Percentiles rank a stretch among this genome's conserved stretches.
Evolutionary conservation across 1,284 basidiomycete genomes (phyloP).

Genomic region (Leccinum fallax): DNA sequence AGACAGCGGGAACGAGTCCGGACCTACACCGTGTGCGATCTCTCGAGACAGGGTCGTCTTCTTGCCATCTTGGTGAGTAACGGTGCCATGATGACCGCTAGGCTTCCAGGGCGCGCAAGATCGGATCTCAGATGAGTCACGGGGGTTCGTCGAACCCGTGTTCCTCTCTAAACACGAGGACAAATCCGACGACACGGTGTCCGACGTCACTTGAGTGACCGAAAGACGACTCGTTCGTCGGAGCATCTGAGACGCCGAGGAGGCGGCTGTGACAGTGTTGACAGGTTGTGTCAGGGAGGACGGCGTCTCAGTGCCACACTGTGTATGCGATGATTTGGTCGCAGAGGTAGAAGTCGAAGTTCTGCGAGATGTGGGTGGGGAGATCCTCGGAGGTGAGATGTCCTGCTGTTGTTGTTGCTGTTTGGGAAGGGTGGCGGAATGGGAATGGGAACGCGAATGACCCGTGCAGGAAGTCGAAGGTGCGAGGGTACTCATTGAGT

Average conservation of each 20-base stretch:
- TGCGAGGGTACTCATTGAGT: slow-evolving; percentile 32
- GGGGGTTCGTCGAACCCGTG: slow-evolving; percentile 1
- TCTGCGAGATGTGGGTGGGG: slow-evolving; percentile 25
- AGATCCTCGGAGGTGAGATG: slow-evolving; percentile 19
- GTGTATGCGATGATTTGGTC: slow-evolving; percentile 3
- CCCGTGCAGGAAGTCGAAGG: slow-evolving; percentile 30
- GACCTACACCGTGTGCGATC: slow-evolving; percentile 5
- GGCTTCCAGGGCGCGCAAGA: slow-evolving; percentile 10
- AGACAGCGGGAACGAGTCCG: slow-evolving; percentile 7
- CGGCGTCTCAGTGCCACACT: slow-evolving; percentile 13
- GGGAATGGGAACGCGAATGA: slow-evolving; percentile 24
- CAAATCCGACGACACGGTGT: slow-evolving; percentile 10
- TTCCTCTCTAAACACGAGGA: slow-evolving; percentile 9
- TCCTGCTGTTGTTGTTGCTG: slow-evolving; percentile 4
- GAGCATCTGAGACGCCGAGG: slow-evolving; percentile 20
- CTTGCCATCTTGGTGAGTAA: slow-evolving; percentile 9
- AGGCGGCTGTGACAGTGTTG: slow-evolving; percentile 2
- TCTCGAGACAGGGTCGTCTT: slow-evolving; percentile 16
- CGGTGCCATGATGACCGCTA: slow-evolving; percentile 21
- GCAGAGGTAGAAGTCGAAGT: slow-evolving; percentile 11
- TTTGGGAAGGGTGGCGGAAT: slow-evolving; percentile 5
- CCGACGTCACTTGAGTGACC: slow-evolving; percentile 6
- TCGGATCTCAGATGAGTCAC: slow-evolving; percentile 28
- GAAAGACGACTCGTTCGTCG: slow-evolving; percentile 27
- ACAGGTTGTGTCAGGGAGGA: slow-evolving; percentile 16